Evolutionary conservation across 129 eudicot genomes (phyloP).

Genomic region (Artemisia tridentata): DNA sequence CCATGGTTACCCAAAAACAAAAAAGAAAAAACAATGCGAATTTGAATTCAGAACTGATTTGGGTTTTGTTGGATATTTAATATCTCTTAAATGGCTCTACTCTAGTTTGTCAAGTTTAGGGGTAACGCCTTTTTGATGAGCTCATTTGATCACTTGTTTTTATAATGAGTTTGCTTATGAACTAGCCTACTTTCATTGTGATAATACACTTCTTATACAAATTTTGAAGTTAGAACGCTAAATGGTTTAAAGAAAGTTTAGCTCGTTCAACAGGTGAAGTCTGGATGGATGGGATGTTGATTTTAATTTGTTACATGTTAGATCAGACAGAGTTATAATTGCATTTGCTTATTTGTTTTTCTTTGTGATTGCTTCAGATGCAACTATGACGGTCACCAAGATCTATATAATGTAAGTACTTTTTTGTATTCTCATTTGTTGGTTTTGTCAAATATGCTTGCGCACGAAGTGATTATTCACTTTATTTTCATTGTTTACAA

Average conservation of each 20-base stretch:
- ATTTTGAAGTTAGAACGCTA: neutral
- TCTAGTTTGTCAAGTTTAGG: no score
- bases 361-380: conserved; percentile 21
- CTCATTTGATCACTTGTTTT: neutral
- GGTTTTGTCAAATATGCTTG: neutral
- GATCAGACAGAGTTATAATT: neutral
- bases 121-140: no score
- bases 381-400: conserved; percentile 48
- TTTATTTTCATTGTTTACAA: neutral
- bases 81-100: no score
- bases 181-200: no score
- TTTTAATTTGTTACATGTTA: neutral
- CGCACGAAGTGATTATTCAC: neutral
- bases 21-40: neutral
- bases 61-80: neutral
- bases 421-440: neutral
- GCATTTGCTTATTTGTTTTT: neutral
- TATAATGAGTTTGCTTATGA: no score
- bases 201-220: neutral
- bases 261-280: neutral
- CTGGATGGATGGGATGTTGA: neutral
- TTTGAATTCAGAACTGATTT: neutral
- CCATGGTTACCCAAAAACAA: no score
- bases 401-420: conserved; percentile 67
- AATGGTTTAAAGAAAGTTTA: neutral